These are phyloP conservation scores for Dichotomocladium elegans DNA, from an alignment of 371 early-diverging fungal species.

Conservation along the genomic window DNA sequence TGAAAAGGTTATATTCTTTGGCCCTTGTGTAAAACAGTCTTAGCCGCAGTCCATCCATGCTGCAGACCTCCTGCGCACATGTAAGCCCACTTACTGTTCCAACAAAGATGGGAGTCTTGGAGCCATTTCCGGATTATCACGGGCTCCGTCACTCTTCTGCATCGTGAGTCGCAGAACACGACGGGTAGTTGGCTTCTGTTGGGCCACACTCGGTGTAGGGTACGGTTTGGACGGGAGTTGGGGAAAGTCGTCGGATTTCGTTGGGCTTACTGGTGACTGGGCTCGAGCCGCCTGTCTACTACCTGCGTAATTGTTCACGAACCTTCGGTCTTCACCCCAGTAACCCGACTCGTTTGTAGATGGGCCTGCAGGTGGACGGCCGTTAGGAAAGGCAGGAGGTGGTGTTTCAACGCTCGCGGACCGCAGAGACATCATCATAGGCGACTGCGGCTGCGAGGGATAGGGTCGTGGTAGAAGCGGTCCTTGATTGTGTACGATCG, in stretches of 20 bases:
- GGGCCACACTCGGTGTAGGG: conserved; percentile 10
- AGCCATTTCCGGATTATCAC: neutral
- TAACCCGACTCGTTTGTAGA: conserved; percentile 8
- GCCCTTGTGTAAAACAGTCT: too few species aligned
- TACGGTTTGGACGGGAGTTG: neutral
- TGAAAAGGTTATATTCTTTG: conserved; percentile 32
- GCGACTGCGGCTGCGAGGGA: too few species aligned
- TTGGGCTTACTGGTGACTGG: neutral
- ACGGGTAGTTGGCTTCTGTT: neutral
- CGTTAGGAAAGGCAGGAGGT: neutral
- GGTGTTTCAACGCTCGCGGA: too few species aligned
- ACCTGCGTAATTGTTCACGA: conserved; percentile 15
- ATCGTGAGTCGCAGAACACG: conserved; percentile 18
- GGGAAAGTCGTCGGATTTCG: conserved; percentile 6
- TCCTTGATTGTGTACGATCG: neutral
- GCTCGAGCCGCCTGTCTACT: conserved; percentile 1
- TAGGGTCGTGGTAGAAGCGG: neutral
- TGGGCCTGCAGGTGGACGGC: neutral
- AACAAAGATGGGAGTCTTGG: neutral
- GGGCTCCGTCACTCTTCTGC: conserved; percentile 13
- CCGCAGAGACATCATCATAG: too few species aligned
- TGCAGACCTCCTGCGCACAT: too few species aligned
- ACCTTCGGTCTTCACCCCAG: conserved; percentile 38
- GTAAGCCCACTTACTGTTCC: conserved; percentile 9
- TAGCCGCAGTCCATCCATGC: too few species aligned